A percentile compares a stretch with the other conserved stretches of the same genome.
Conservation (phyloP, 108 stramenopile genomes). For the Conticribra guillardii region DNA sequence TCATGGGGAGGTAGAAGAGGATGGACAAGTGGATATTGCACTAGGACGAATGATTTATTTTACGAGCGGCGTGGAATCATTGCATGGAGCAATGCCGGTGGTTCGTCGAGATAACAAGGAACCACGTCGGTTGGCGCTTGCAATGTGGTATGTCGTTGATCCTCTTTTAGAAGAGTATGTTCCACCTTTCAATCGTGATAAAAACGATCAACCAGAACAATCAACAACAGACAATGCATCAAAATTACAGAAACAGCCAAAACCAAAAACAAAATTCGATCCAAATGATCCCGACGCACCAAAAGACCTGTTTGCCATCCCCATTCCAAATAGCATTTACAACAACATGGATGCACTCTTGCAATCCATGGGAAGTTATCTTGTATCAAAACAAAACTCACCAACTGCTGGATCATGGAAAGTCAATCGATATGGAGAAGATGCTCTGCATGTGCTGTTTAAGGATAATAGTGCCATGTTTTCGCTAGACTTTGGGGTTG, state of each 20-base stretch:
- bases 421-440: constrained; percentile 24
- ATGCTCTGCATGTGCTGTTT: constrained; percentile 27
- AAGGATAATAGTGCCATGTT: constrained; percentile 49
- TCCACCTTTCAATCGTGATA: constrained; percentile 18
- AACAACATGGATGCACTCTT: not conserved
- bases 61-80: constrained; percentile 50
- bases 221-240: not conserved
- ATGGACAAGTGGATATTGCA: constrained; percentile 8
- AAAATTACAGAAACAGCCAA: not conserved
- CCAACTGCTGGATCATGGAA: constrained; percentile 61
- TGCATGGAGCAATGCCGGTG: constrained; percentile 53
- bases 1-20: constrained; percentile 28
- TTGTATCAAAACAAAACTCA: constrained; percentile 62
- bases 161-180: constrained; percentile 28
- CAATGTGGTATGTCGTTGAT: constrained; percentile 53
- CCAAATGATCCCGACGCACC: constrained; percentile 28
- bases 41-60: constrained; percentile 46
- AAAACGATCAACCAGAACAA: not conserved
- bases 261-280: constrained; percentile 7
- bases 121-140: constrained; percentile 41
- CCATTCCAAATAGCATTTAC: constrained; percentile 18
- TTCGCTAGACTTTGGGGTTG: constrained; percentile 26
- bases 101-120: not conserved
- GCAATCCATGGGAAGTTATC: constrained; percentile 52
- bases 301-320: constrained; percentile 27